Evolutionary conservation across 2,329 filamentous ascomycete species (phyloP).

Genomic region (Penicillium hesseltinei): DNA sequence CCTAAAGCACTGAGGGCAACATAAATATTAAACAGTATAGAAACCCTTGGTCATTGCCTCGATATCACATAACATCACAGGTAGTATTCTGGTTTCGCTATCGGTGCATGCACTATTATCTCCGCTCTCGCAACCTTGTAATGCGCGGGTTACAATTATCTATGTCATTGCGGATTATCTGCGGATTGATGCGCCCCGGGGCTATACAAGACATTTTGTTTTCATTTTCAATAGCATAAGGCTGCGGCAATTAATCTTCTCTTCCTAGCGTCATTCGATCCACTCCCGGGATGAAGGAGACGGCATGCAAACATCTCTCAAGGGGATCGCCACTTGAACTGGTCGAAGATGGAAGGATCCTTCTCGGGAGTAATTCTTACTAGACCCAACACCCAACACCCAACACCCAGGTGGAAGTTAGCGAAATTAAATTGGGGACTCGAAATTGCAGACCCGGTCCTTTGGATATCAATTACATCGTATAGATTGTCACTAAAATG

Average conservation of each 20-base stretch:
- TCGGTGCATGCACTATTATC: not conserved
- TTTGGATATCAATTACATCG: not conserved
- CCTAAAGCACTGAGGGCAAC: not conserved
- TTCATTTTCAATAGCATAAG: constrained; percentile 1
- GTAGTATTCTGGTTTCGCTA: not conserved
- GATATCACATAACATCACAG: not conserved
- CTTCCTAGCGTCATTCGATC: constrained; percentile 7
- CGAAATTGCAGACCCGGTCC: not conserved
- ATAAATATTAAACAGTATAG: not conserved
- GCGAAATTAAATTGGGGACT: not conserved
- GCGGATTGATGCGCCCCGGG: not conserved
- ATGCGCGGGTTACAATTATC: not conserved
- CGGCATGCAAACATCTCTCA: not conserved
- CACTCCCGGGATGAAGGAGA: constrained; percentile 5
- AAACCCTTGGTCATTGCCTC: not conserved
- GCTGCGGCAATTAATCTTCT: constrained; percentile 1
- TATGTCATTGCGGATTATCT: constrained; percentile 1
- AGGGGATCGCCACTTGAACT: not conserved
- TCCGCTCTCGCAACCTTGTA: not conserved
- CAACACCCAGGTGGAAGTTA: not conserved
- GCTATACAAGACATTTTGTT: not conserved
- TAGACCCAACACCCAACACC: not conserved
- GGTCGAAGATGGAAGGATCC: not conserved
- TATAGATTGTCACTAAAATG: not conserved
- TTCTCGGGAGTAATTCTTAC: not conserved